A percentile compares a stretch with the other conserved stretches of the same genome.
These are phyloP conservation scores for Aspergillus hortae DNA, from an alignment of 2,329 filamentous ascomycete species.

Conservation along the genomic window DNA sequence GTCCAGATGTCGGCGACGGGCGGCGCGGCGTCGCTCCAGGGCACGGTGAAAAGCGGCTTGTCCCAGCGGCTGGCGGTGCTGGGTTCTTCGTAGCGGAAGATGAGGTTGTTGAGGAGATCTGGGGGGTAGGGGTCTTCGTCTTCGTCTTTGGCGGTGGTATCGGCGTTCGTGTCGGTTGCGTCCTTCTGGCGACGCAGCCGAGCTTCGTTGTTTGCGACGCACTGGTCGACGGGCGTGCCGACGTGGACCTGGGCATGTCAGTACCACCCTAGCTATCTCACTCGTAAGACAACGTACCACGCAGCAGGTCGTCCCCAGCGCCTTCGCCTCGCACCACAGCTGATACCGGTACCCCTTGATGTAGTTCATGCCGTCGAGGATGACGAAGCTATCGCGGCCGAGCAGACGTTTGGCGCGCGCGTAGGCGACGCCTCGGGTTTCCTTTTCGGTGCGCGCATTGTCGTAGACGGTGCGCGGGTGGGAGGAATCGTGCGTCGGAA, in stretches of 20 bases:
- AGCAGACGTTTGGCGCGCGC: conserved; percentile 59
- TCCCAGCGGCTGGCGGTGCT: conserved; percentile 64
- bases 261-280: too few species aligned
- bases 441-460: conserved; percentile 58
- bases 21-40: conserved; percentile 53
- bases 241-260: conserved; percentile 48
- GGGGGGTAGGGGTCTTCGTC: conserved; percentile 44
- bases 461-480: conserved; percentile 53
- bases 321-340: conserved; percentile 65
- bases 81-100: conserved; percentile 66
- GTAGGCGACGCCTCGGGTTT: conserved; percentile 59
- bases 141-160: conserved; percentile 9
- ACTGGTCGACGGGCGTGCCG: conserved; percentile 54
- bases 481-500: conserved; percentile 38
- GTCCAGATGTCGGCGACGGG: conserved; percentile 61
- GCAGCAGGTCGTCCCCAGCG: conserved; percentile 58
- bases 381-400: conserved; percentile 56
- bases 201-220: conserved; percentile 51
- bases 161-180: conserved; percentile 1
- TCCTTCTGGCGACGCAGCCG: conserved; percentile 23
- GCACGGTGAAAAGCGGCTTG: conserved; percentile 61
- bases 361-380: conserved; percentile 64
- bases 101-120: conserved; percentile 60
- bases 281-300: conserved; percentile 42
- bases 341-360: conserved; percentile 68